phyloP scores from a whole-genome alignment of 257 asterid species.

The Dorcoceras hygrometricum region DNA sequence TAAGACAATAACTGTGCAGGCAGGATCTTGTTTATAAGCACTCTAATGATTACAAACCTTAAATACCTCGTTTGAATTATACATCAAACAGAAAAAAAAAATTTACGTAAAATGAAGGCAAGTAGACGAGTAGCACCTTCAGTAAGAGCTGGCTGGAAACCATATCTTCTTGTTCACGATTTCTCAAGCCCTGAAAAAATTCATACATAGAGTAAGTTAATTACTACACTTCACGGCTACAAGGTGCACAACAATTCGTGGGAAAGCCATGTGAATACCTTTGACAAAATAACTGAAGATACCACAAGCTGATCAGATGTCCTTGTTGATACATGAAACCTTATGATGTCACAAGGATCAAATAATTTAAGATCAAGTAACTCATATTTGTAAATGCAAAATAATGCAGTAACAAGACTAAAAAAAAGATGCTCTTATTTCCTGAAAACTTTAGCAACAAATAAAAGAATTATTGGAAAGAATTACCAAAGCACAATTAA shows the following conservation, averaged over 20 bases:
- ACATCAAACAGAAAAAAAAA: neutral
- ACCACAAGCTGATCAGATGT: conserved; percentile 63
- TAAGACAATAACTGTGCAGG: neutral
- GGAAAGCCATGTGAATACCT: conserved; percentile 47
- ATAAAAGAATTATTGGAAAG: neutral
- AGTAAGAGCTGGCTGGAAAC: conserved; percentile 82
- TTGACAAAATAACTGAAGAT: conserved; percentile 70
- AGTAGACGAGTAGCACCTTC: conserved; percentile 47
- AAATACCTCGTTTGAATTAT: neutral
- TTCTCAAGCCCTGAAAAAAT: conserved; percentile 69
- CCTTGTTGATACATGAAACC: conserved; percentile 88
- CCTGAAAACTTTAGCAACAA: neutral
- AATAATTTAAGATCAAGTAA: conserved; percentile 9
- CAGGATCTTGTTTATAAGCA: neutral
- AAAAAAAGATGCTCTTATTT: neutral
- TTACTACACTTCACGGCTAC: conserved; percentile 14
- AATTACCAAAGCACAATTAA: neutral
- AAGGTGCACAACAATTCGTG: conserved; percentile 15
- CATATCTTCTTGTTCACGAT: conserved; percentile 86
- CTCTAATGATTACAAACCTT: neutral
- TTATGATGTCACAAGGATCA: conserved; percentile 25
- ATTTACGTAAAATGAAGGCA: neutral
- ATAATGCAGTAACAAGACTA: neutral
- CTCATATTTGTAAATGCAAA: neutral
- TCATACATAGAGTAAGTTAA: conserved; percentile 17